These are phyloP conservation scores for Venturia nashicola DNA, from an alignment of 2,329 filamentous ascomycete genomes.

Conservation along the genomic window DNA sequence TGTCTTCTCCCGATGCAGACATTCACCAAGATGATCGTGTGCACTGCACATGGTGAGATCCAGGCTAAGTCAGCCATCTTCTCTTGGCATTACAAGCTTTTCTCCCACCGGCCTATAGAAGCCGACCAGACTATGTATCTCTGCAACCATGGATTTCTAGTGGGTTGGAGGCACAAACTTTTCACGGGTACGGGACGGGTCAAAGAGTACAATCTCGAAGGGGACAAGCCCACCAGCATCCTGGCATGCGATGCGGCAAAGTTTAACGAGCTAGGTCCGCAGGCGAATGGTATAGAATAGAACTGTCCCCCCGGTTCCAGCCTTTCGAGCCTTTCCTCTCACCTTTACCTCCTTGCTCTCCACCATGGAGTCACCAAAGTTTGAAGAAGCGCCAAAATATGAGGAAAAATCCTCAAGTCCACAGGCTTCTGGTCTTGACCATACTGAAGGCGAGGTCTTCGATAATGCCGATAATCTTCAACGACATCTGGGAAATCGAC, in stretches of 20 bases:
- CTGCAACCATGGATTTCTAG: not conserved
- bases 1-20: not conserved
- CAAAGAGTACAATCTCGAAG: not conserved
- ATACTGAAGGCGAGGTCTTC: constrained; percentile 12
- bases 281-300: not conserved
- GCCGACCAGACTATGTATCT: not conserved
- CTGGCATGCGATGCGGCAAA: not conserved
- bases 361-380: not conserved
- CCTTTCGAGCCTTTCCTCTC: not conserved
- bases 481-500: constrained; percentile 26
- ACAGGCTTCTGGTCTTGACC: not conserved
- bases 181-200: not conserved
- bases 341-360: too few relatives aligned
- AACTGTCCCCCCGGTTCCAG: not conserved
- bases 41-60: too few relatives aligned
- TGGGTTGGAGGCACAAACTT: not conserved
- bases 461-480: constrained; percentile 26
- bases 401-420: not conserved
- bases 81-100: not conserved
- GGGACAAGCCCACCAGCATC: not conserved
- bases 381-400: not conserved
- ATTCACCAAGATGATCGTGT: not conserved
- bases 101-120: not conserved
- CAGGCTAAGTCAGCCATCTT: not conserved
- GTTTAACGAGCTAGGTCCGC: not conserved